Conservation (phyloP, 768 basidiomycete genomes). For the Pholiota molesta region DNA sequence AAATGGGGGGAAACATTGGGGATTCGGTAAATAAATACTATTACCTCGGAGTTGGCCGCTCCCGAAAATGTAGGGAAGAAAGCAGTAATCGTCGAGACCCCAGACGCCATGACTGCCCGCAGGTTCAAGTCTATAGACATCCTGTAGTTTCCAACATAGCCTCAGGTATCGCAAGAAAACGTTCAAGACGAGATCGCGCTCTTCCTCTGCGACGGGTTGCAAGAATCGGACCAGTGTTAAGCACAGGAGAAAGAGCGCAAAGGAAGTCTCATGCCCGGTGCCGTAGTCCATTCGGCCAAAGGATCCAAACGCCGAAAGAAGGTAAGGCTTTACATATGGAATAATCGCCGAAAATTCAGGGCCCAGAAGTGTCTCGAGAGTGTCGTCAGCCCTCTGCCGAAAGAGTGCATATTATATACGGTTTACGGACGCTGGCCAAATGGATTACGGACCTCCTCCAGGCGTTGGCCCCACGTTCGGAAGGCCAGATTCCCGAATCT, state of each 20-base stretch:
- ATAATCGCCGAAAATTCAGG: slow-evolving; percentile 44
- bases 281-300: slow-evolving; percentile 94
- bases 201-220: slow-evolving; percentile 58
- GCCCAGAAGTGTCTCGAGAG: slow-evolving; percentile 54
- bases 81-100: slow-evolving; percentile 93
- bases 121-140: slow-evolving; percentile 88
- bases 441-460: slow-evolving; percentile 64
- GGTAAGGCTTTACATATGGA: slow-evolving; percentile 75
- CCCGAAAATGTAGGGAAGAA: slow-evolving; percentile 90
- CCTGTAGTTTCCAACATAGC: slow-evolving; percentile 86
- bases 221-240: slow-evolving; percentile 73
- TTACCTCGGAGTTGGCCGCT: slow-evolving; percentile 85
- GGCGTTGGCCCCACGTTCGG: slow-evolving; percentile 75
- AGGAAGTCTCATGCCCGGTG: slow-evolving; percentile 93
- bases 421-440: slow-evolving; percentile 2
- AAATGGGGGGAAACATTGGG: slow-evolving; percentile 3
- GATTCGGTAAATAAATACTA: slow-evolving; percentile 17
- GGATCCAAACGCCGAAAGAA: slow-evolving; percentile 86
- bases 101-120: slow-evolving; percentile 98
- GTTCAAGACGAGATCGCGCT: slow-evolving; percentile 58
- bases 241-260: slow-evolving; percentile 75
- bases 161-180: slow-evolving; percentile 79
- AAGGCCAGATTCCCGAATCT: slow-evolving; percentile 94
- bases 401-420: slow-evolving; percentile 14
- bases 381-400: slow-evolving; percentile 54